phyloP scores from a whole-genome alignment of 1,139 yeast species.

The Suhomyces bribrorum region DNA sequence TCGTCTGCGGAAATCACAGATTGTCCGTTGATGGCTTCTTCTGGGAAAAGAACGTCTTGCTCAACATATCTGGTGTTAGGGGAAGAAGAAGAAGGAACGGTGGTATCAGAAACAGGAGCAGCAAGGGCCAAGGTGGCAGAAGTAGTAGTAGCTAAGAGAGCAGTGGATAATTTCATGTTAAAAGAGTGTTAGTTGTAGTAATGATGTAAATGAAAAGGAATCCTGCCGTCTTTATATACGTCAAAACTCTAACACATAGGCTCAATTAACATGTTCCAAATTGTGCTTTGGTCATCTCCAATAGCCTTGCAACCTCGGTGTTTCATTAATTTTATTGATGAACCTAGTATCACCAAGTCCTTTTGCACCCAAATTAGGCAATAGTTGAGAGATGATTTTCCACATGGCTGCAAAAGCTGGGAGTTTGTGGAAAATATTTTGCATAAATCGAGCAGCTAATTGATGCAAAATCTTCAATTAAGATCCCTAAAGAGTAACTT shows the following conservation, averaged over 20 bases:
- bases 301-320: background rate
- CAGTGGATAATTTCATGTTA: slow-evolving; percentile 15
- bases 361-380: slow-evolving; percentile 12
- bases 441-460: background rate
- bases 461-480: background rate
- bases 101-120: slow-evolving; percentile 14
- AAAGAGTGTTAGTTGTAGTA: slow-evolving; percentile 4
- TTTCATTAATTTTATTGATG: background rate
- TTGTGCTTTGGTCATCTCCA: no score
- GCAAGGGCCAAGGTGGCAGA: slow-evolving; percentile 15
- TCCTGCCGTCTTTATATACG: background rate
- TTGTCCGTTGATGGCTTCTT: slow-evolving; percentile 18
- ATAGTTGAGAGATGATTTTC: slow-evolving; percentile 1
- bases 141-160: slow-evolving; percentile 15
- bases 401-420: slow-evolving; percentile 9
- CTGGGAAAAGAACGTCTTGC: slow-evolving; percentile 17
- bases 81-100: slow-evolving; percentile 9
- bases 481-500: background rate
- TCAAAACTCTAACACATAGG: no score
- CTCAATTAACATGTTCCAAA: no score
- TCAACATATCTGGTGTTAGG: slow-evolving; percentile 4
- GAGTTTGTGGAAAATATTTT: no score
- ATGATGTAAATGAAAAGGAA: slow-evolving; percentile 1
- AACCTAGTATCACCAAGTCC: slow-evolving; percentile 3
- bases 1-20: slow-evolving; percentile 17